Evolutionary conservation across 2,329 filamentous ascomycete species (phyloP).

Genomic region (Pyricularia grisea): DNA sequence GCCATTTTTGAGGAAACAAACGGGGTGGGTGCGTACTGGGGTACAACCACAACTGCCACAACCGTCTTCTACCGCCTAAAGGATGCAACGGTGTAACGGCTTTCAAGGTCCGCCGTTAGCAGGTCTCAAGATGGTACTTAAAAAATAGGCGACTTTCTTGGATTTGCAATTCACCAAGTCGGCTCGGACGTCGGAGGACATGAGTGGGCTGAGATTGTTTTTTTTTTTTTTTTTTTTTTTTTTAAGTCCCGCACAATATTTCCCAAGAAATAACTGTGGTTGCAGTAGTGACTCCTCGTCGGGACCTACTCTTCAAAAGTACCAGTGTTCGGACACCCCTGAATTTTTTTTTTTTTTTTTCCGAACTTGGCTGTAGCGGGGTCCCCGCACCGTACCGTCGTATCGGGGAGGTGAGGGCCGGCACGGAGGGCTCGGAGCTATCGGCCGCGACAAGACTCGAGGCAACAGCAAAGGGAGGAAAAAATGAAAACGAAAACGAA

Average conservation of each 20-base stretch:
- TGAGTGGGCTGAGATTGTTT: not conserved
- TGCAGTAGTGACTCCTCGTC: not conserved
- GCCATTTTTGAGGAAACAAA: not conserved
- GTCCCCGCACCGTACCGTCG: not conserved
- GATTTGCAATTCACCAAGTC: not conserved
- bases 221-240: no score
- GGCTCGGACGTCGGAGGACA: not conserved
- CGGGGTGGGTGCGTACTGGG: not conserved
- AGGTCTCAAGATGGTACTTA: not conserved
- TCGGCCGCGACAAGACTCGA: conserved; percentile 6
- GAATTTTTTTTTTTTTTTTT: no score
- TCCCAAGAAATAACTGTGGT: not conserved
- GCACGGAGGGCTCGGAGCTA: not conserved
- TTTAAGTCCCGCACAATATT: not conserved
- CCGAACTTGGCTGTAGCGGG: not conserved
- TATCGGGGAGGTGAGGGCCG: not conserved
- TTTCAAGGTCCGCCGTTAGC: not conserved
- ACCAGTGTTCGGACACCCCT: not conserved
- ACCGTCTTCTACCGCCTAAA: not conserved
- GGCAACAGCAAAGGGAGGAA: not conserved
- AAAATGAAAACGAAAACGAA: not conserved
- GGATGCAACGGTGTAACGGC: not conserved
- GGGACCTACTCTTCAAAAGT: not conserved
- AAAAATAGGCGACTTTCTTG: not conserved
- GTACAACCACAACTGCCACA: not conserved